phyloP scores from a whole-genome alignment of 2,329 filamentous ascomycete species.

The Aspergillus sp. region DNA sequence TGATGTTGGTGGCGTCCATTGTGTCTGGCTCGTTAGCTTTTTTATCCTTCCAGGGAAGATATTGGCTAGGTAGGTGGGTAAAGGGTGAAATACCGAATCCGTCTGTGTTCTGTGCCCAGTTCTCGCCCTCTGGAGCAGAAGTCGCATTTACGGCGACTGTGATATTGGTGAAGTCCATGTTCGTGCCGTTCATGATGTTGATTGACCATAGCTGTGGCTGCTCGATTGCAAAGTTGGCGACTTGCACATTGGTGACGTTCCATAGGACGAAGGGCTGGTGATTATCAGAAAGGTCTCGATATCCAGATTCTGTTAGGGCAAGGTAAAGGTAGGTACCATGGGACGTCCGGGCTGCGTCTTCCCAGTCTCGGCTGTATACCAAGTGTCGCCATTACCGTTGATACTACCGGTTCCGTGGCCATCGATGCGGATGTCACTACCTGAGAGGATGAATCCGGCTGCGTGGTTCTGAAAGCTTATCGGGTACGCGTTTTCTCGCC shows the following conservation, averaged over 20 bases:
- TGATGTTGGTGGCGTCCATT: conserved; percentile 54
- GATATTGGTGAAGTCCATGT: conserved; percentile 54
- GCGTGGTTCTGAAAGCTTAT: conserved; percentile 57
- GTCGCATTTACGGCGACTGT: conserved; percentile 52
- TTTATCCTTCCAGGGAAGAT: too few species aligned
- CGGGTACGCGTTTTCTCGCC: conserved; percentile 55
- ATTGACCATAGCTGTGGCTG: conserved; percentile 55
- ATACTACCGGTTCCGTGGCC: conserved; percentile 56
- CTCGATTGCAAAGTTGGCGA: conserved; percentile 53
- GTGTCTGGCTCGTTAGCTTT: conserved; percentile 39
- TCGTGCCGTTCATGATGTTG: conserved; percentile 59
- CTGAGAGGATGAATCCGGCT: conserved; percentile 54
- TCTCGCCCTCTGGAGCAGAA: conserved; percentile 51
- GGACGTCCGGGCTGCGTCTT: conserved; percentile 52
- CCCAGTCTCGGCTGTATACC: conserved; percentile 53
- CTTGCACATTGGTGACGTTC: conserved; percentile 56
- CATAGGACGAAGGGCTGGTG: conserved; percentile 55
- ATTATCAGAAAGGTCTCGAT: background rate
- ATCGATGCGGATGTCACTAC: conserved; percentile 52
- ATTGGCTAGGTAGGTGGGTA: background rate
- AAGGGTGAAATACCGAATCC: conserved; percentile 44
- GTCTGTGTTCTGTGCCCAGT: conserved; percentile 60
- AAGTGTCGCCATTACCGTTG: conserved; percentile 54
- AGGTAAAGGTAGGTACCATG: conserved; percentile 30
- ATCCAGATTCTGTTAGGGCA: too few species aligned